Evolutionary conservation across 1,284 basidiomycete species (phyloP).

Genomic region (Ganoderma lucidum): DNA sequence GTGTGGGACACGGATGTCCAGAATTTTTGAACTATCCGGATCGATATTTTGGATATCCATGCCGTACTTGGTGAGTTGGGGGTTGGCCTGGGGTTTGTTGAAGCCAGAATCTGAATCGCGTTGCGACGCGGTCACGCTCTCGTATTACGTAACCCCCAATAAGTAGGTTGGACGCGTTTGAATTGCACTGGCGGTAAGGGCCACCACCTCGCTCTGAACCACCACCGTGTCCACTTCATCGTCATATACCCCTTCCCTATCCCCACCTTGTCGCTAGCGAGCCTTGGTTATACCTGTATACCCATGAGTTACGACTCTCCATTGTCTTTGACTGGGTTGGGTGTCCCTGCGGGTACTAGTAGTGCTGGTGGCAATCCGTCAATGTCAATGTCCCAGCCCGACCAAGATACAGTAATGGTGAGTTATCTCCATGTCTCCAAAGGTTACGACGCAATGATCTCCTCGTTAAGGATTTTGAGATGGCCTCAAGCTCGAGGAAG

Average conservation of each 20-base stretch:
- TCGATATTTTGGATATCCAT: no score
- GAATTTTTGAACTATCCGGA: no score
- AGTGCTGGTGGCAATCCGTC: no score
- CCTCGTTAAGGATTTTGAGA: constrained; percentile 1
- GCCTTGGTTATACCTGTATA: no score
- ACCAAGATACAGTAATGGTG: background rate
- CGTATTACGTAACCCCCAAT: background rate
- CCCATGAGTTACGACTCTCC: background rate
- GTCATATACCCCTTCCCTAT: background rate
- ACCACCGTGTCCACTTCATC: background rate
- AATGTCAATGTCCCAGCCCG: background rate
- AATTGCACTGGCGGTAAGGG: background rate
- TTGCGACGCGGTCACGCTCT: background rate
- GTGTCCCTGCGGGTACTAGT: no score
- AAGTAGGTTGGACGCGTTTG: background rate
- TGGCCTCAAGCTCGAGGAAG: background rate
- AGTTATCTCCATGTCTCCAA: background rate
- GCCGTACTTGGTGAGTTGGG: no score
- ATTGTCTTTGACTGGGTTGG: background rate
- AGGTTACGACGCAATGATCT: background rate
- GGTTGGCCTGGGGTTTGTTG: no score
- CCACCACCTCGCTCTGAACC: background rate
- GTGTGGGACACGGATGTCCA: no score
- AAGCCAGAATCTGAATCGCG: no score
- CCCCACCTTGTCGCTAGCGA: background rate